Percentiles rank a stretch among this genome's conserved stretches.
These are phyloP conservation scores for Phaeoacremonium minimum DNA, from an alignment of 2,329 filamentous ascomycete species.

Conservation along the genomic window DNA sequence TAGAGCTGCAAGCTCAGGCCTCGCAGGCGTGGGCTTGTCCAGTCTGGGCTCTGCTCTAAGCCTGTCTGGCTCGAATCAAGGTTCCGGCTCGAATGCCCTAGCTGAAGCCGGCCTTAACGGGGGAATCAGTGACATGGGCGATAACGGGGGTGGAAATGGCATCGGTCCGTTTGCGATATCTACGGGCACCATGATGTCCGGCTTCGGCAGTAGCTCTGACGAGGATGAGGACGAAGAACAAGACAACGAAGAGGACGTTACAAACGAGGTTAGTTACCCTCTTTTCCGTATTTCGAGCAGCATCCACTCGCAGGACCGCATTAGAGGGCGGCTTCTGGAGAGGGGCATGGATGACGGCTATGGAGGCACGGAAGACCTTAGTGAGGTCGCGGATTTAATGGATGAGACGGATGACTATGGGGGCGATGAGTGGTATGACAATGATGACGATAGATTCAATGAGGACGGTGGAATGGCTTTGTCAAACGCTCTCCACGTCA, in stretches of 20 bases:
- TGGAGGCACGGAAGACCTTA: too few relatives aligned
- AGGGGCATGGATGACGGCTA: conserved; percentile 2
- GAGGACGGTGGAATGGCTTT: too few relatives aligned
- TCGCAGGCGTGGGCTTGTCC: conserved; percentile 45
- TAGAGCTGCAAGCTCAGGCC: conserved; percentile 50
- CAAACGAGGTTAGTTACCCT: conserved; percentile 62
- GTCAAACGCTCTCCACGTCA: too few relatives aligned
- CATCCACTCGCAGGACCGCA: too few relatives aligned
- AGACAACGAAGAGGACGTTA: conserved; percentile 72
- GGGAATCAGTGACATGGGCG: conserved; percentile 58
- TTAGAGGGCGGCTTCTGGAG: too few relatives aligned
- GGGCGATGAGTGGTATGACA: conserved; percentile 7
- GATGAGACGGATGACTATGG: conserved; percentile 1
- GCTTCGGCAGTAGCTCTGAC: conserved; percentile 91
- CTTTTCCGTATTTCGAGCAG: too few relatives aligned
- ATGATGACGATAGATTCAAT: too few relatives aligned
- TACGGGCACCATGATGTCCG: conserved; percentile 73
- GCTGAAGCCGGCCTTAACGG: conserved; percentile 79
- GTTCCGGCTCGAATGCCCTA: conserved; percentile 54
- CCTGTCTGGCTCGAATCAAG: conserved; percentile 20
- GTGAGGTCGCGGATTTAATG: too few relatives aligned
- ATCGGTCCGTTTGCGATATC: conserved; percentile 70
- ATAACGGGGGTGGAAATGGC: conserved; percentile 59
- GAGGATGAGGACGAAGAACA: conserved; percentile 96
- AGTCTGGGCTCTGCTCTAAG: conserved; percentile 35